A percentile compares a stretch with the other conserved stretches of the same genome.
phyloP scores from a whole-genome alignment of 2,329 filamentous ascomycete species.

The Aureobasidium subglaciale region DNA sequence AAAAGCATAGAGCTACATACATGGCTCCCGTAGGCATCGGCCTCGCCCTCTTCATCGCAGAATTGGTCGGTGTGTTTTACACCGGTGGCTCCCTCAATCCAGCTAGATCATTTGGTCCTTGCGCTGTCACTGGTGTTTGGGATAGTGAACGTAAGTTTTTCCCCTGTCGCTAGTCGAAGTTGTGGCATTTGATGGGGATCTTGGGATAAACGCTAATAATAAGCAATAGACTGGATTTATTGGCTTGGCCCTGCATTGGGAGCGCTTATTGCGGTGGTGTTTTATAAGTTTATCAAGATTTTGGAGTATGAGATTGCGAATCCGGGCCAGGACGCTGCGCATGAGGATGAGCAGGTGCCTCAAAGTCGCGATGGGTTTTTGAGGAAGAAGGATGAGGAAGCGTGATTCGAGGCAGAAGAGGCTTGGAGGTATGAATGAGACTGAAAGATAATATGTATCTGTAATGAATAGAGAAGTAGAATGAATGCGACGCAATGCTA shows the following conservation, averaged over 20 bases:
- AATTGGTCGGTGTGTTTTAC: slow-evolving; percentile 42
- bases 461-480: too few species aligned
- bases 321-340: slow-evolving; percentile 22
- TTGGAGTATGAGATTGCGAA: slow-evolving; percentile 38
- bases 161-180: too few species aligned
- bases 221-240: slow-evolving; percentile 41
- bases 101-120: slow-evolving; percentile 35
- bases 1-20: slow-evolving; percentile 67
- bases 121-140: slow-evolving; percentile 32
- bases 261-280: slow-evolving; percentile 27
- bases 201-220: too few species aligned
- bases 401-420: too few species aligned
- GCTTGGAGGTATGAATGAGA: too few species aligned
- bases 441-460: too few species aligned
- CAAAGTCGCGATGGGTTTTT: background rate
- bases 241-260: slow-evolving; percentile 17
- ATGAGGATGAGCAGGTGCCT: background rate
- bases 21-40: slow-evolving; percentile 67
- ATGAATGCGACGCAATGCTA: too few species aligned
- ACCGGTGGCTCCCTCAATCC: slow-evolving; percentile 39
- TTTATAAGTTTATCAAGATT: slow-evolving; percentile 35
- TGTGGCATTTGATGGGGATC: too few species aligned
- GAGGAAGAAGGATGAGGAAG: slow-evolving; percentile 4
- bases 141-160: slow-evolving; percentile 34
- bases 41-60: slow-evolving; percentile 58